Conservation (phyloP, 1,284 basidiomycete species). For the Pseudozyma tsukubaensis region DNA sequence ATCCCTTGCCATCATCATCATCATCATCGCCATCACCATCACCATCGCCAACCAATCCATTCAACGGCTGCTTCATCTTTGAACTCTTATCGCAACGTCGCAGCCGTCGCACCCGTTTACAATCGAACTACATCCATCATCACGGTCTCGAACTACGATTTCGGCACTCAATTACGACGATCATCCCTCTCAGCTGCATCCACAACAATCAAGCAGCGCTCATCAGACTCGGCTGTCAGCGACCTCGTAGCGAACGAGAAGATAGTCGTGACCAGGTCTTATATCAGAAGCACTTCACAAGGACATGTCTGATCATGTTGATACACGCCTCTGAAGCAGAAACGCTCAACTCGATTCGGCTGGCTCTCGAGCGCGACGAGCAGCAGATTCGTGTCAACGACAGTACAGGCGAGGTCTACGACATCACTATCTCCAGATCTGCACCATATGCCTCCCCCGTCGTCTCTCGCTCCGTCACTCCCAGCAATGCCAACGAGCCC, state of each 20-base stretch:
- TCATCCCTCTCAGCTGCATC: not conserved
- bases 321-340: constrained; percentile 56
- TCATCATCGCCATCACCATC: not conserved
- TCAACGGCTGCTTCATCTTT: not conserved
- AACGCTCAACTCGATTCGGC: constrained; percentile 56
- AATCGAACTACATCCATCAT: not conserved
- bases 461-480: constrained; percentile 46
- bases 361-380: constrained; percentile 59
- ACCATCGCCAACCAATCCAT: not conserved
- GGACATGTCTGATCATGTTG: constrained; percentile 42
- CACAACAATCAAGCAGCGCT: not conserved
- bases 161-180: not conserved
- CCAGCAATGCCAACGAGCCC: constrained; percentile 41
- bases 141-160: not conserved
- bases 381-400: constrained; percentile 63
- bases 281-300: not conserved
- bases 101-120: no score
- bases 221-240: not conserved
- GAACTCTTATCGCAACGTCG: not conserved
- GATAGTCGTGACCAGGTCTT: no score
- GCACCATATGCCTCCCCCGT: constrained; percentile 63
- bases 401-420: constrained; percentile 60
- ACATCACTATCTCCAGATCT: constrained; percentile 61
- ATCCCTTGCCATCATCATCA: constrained; percentile 6
- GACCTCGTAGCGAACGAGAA: no score